Base-by-base conservation (phyloP, 805 yeast genomes). In the Teunomyces panamensis region DNA sequence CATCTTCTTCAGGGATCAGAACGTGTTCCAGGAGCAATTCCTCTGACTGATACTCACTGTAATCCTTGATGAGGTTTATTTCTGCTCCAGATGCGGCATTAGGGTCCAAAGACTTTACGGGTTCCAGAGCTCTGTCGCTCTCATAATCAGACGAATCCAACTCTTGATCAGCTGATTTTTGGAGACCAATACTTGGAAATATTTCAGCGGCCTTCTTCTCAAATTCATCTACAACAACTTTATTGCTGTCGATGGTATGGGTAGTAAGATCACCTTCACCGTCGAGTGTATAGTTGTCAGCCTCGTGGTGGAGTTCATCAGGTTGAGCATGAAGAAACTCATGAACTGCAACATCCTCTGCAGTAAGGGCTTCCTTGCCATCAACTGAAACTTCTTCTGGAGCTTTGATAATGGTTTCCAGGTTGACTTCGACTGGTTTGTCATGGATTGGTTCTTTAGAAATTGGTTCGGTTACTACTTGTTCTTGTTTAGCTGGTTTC, bases 181-280 rank as follows among this genome's bases (percentile, higher is more conserved):
- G 34, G 9, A 14, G 20, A 30, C 13, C 13, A 17, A 41, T 30
- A 28, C 32, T 28, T 41, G 43, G 43, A 26, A 41, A 41, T 7
- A 24, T 14, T 17, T 41, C 43, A 14, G 29, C 43, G 16, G 29
- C 29, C 35, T 53, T 53, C 42, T 53, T 46, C 34, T 63, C 67
- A 7, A 58, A 42, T 39, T 62, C 68, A 47, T 64, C 68, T 1
- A 59, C 67, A 11, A 55, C 54, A 4, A 60, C 53, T 9, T 52
- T 51, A 2, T 57, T 48, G 0, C 63, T 60, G 42, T 64, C 60
- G 28, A 64, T 59, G 10, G 64, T 45, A 8, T 37, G 41, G 3
- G 41, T 13, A 17, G 41, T 37, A 7, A 37, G 27, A 9, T 37
- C 41, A 3, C 29, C 41, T 6, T 37, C 41, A 11, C 41, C 41